Evolutionary conservation across 176 grass and related monocot genomes (phyloP).

Genomic region (Lolium perenne): DNA sequence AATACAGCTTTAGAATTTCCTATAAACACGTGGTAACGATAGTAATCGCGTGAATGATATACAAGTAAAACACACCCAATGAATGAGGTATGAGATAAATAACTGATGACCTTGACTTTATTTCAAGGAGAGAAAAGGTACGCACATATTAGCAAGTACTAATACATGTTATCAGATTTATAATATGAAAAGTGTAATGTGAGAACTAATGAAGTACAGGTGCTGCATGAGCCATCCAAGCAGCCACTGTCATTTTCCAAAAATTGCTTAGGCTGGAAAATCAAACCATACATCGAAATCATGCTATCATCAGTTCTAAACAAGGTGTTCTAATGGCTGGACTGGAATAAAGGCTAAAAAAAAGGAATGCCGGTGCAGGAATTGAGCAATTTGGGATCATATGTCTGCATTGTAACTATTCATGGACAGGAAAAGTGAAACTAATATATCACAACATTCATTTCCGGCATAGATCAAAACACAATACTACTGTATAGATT

Average conservation of each 20-base stretch:
- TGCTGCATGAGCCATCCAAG: too few species aligned
- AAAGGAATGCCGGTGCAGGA: neutral
- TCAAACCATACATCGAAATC: neutral
- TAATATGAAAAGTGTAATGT: too few species aligned
- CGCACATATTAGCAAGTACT: neutral
- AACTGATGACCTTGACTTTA: neutral
- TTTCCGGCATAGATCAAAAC: neutral
- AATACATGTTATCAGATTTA: too few species aligned
- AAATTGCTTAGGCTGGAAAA: neutral
- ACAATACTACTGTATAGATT: neutral
- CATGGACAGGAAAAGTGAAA: neutral
- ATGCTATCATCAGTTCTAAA: neutral
- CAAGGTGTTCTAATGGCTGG: neutral
- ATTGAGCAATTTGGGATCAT: neutral
- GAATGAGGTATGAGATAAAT: neutral
- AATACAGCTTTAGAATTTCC: neutral
- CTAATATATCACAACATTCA: neutral
- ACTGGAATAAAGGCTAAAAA: neutral
- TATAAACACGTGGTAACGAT: neutral
- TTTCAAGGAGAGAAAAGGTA: neutral
- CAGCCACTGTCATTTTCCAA: neutral
- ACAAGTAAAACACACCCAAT: neutral
- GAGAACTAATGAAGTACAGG: neutral
- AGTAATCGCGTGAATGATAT: neutral
- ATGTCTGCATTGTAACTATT: neutral